Evolutionary conservation across 148 eudicot species (phyloP).

Genomic region (Rhododendron vialii): DNA sequence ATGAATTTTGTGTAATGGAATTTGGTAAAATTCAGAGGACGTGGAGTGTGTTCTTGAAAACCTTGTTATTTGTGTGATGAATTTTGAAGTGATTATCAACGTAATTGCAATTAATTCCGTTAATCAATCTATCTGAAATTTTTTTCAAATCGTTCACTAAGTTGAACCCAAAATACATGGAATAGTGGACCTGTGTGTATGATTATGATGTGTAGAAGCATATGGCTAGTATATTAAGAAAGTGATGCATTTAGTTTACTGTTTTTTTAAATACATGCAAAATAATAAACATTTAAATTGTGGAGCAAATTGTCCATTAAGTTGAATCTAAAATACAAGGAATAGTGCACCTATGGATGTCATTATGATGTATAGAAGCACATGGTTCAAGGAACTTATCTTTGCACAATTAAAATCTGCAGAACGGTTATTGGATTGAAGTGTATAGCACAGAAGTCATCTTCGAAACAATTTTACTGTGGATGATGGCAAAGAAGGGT

Average conservation of each 20-base stretch:
- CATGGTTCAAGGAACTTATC: not conserved
- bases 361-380: not conserved
- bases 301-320: not conserved
- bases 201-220: not conserved
- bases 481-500: constrained; percentile 47
- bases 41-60: not conserved
- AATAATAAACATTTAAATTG: not conserved
- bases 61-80: not conserved
- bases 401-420: not conserved
- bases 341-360: not conserved
- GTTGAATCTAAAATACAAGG: not conserved
- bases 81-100: not conserved
- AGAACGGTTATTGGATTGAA: not conserved
- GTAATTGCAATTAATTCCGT: not conserved
- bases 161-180: not conserved
- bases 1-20: not conserved
- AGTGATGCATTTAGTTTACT: not conserved
- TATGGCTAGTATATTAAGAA: not conserved
- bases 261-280: not conserved
- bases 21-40: not conserved
- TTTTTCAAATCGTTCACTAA: no score
- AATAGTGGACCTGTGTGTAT: not conserved
- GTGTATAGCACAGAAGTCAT: not conserved
- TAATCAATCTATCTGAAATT: not conserved
- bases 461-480: not conserved